Evolutionary conservation across 2,329 filamentous ascomycete genomes (phyloP).

Genomic region (Claviceps maximensis): DNA sequence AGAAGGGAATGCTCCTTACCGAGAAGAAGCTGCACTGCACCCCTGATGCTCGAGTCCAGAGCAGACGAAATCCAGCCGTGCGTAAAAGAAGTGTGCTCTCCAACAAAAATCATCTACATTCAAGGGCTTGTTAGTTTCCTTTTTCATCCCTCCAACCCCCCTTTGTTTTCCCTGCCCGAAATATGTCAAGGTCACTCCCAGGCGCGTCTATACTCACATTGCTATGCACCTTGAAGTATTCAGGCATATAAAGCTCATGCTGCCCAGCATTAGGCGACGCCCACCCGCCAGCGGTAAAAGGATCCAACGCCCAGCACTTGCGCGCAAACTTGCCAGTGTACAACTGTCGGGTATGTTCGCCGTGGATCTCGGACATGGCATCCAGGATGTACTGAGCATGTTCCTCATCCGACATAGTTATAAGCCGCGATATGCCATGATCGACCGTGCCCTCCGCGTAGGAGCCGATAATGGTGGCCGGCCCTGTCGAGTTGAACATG

Average conservation of each 20-base stretch:
- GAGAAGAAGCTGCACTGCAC: constrained; percentile 49
- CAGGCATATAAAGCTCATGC: constrained; percentile 56
- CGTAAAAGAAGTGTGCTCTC: constrained; percentile 58
- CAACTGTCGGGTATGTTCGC: constrained; percentile 42
- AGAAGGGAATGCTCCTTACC: constrained; percentile 11
- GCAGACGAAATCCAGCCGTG: constrained; percentile 59
- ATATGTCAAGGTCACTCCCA: neutral
- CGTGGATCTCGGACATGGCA: constrained; percentile 56
- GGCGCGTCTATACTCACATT: constrained; percentile 27
- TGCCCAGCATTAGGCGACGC: constrained; percentile 46
- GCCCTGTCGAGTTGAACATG: constrained; percentile 44
- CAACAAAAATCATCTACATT: constrained; percentile 48
- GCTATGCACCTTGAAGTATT: constrained; percentile 57
- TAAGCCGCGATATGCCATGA: constrained; percentile 28
- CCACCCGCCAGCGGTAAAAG: constrained; percentile 50
- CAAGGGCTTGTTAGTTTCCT: neutral
- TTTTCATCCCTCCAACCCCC: neutral
- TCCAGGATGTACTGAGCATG: constrained; percentile 51
- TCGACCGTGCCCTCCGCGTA: constrained; percentile 36
- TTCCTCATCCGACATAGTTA: constrained; percentile 33
- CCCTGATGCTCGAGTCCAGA: constrained; percentile 52
- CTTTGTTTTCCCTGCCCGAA: neutral
- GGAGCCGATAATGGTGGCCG: constrained; percentile 47
- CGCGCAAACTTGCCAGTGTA: constrained; percentile 54
- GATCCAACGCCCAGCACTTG: constrained; percentile 52